A percentile compares a stretch with the other conserved stretches of the same genome.
phyloP scores from a whole-genome alignment of 2,329 filamentous ascomycete species.

The Hypoxylon sp. region DNA sequence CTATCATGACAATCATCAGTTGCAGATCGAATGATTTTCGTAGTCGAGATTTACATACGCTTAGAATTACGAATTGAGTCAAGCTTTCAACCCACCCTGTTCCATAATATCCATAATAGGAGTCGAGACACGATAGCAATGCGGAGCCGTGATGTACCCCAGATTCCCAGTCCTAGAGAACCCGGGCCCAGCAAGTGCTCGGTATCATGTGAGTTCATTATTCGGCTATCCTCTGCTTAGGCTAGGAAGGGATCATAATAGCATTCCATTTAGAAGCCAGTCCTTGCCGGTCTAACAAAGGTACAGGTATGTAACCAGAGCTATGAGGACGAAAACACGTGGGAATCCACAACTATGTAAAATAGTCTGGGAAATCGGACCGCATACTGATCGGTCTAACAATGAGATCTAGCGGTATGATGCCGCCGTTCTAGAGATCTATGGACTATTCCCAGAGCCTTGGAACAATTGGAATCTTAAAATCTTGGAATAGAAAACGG shows the following conservation, averaged over 20 bases:
- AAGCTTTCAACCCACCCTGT: conserved; percentile 12
- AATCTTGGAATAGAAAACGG: conserved; percentile 3
- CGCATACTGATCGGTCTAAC: conserved; percentile 33
- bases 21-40: conserved; percentile 24
- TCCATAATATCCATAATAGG: conserved; percentile 25
- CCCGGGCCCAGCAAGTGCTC: conserved; percentile 27
- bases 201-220: conserved; percentile 39
- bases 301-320: conserved; percentile 9
- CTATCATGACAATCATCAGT: conserved; percentile 17
- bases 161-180: conserved; percentile 24
- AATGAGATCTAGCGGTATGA: conserved; percentile 30
- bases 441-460: conserved; percentile 11
- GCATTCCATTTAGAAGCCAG: conserved; percentile 27
- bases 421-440: conserved; percentile 3
- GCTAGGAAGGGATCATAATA: conserved; percentile 17
- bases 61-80: conserved; percentile 8
- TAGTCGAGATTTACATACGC: conserved; percentile 19
- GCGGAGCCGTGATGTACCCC: conserved; percentile 37
- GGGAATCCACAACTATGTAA: conserved; percentile 13
- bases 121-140: conserved; percentile 15
- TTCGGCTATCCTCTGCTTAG: conserved; percentile 14
- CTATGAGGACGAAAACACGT: conserved; percentile 10
- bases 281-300: conserved; percentile 11
- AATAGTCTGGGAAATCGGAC: conserved; percentile 34
- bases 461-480: conserved; percentile 12